Evolutionary conservation across 192 early-diverging fungal genomes (phyloP).

Genomic region (Backusella tarrabulga): DNA sequence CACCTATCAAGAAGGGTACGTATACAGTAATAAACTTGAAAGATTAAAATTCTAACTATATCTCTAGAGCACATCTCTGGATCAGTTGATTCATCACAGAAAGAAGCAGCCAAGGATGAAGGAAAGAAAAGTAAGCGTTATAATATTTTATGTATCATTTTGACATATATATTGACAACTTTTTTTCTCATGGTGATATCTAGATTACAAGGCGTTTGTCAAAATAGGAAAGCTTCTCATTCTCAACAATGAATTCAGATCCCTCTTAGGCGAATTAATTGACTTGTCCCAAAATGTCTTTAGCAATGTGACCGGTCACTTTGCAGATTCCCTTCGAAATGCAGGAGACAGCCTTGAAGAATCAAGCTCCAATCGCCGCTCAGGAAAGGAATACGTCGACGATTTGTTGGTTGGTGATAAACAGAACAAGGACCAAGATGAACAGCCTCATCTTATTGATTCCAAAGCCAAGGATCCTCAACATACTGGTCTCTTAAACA

Average conservation of each 20-base stretch:
- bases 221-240: slow-evolving; percentile 38
- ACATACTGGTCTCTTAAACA: slow-evolving; percentile 6
- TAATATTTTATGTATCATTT: neutral
- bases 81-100: slow-evolving; percentile 3
- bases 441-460: neutral
- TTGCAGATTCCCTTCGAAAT: slow-evolving; percentile 28
- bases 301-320: neutral
- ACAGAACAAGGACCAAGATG: neutral
- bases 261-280: slow-evolving; percentile 35
- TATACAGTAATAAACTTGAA: neutral
- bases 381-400: neutral
- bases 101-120: slow-evolving; percentile 7
- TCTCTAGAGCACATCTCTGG: neutral
- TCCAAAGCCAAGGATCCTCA: neutral
- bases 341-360: slow-evolving; percentile 13
- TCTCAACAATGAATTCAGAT: slow-evolving; percentile 38
- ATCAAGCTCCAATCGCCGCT: neutral
- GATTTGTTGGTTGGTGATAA: neutral
- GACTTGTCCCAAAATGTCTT: slow-evolving; percentile 33
- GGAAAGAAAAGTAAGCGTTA: slow-evolving; percentile 19
- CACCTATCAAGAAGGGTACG: slow-evolving; percentile 19
- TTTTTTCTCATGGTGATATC: neutral
- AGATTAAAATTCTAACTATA: too few species aligned
- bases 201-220: slow-evolving; percentile 4
- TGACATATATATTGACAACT: neutral